Conservation (phyloP, 1,139 yeast species). For the Trichomonascaceae sp. region DNA sequence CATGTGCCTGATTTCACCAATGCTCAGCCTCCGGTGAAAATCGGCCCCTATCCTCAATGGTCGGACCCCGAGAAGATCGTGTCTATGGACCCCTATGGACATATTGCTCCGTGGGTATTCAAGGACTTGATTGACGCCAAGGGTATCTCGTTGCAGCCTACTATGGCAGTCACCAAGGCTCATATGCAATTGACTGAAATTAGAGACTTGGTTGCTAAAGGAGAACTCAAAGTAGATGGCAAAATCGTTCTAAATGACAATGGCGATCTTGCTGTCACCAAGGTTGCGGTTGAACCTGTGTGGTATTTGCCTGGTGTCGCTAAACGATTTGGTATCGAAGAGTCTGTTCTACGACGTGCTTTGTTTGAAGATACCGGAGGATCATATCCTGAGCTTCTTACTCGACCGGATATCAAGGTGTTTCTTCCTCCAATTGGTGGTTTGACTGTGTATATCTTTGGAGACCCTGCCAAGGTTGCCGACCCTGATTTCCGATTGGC, state of each 20-base stretch:
- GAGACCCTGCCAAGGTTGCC: slow-evolving; percentile 48
- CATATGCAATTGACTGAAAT: slow-evolving; percentile 52
- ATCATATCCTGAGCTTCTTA: slow-evolving; percentile 56
- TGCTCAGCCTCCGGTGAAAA: slow-evolving; percentile 53
- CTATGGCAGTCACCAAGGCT: slow-evolving; percentile 58
- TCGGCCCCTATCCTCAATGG: slow-evolving; percentile 52
- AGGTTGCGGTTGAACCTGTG: slow-evolving; percentile 60
- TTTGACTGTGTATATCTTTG: slow-evolving; percentile 54
- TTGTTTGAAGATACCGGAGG: slow-evolving; percentile 60
- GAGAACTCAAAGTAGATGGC: slow-evolving; percentile 51
- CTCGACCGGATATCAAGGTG: slow-evolving; percentile 56
- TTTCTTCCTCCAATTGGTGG: slow-evolving; percentile 63
- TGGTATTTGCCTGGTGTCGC: slow-evolving; percentile 65
- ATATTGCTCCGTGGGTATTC: slow-evolving; percentile 52
- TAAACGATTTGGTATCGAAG: slow-evolving; percentile 50
- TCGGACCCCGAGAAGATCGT: slow-evolving; percentile 48
- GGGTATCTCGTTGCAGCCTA: slow-evolving; percentile 48
- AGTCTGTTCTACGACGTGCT: slow-evolving; percentile 48
- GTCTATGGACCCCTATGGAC: slow-evolving; percentile 58
- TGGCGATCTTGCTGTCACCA: slow-evolving; percentile 55
- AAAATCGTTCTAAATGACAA: slow-evolving; percentile 46
- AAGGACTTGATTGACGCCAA: slow-evolving; percentile 38
- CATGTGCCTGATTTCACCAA: slow-evolving; percentile 55
- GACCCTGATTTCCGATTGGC: slow-evolving; percentile 46
- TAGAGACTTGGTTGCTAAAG: slow-evolving; percentile 46